phyloP scores from a whole-genome alignment of 2,329 filamentous ascomycete species.

The Aureobasidium sp. region DNA sequence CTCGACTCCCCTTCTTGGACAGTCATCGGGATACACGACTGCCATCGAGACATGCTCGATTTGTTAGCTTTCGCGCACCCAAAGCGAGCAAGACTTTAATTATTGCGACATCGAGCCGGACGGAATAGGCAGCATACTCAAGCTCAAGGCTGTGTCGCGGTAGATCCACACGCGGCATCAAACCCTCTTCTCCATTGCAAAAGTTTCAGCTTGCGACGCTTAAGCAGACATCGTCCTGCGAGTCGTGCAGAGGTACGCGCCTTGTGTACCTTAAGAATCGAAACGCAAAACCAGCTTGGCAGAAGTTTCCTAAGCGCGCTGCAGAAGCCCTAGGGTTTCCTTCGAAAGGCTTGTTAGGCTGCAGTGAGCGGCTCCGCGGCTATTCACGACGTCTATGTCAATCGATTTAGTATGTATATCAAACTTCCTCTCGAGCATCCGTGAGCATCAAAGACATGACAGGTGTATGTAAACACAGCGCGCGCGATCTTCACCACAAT shows the following conservation, averaged over 20 bases:
- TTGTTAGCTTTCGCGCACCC: not conserved
- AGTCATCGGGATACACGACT: not conserved
- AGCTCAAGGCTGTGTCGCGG: not conserved
- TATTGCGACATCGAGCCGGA: constrained; percentile 3
- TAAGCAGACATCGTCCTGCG: not conserved
- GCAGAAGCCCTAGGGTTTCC: not conserved
- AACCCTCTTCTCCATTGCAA: not conserved
- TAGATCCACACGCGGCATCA: not conserved
- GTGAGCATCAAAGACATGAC: not conserved
- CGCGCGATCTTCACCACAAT: not conserved
- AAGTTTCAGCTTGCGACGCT: not conserved
- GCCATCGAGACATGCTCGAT: not conserved
- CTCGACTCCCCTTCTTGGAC: not conserved
- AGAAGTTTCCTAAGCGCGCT: not conserved
- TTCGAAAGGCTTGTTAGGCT: not conserved
- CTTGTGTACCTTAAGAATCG: not conserved
- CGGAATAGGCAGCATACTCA: not conserved
- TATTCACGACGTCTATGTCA: not conserved
- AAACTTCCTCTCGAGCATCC: not conserved
- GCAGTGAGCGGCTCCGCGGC: not conserved
- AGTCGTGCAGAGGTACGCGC: not conserved
- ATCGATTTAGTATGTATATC: not conserved
- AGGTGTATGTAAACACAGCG: not conserved
- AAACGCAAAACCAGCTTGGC: not conserved
- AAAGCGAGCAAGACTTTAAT: not conserved